Base-by-base conservation (phyloP, 805 yeast genomes). In the Zygosaccharomyces lentus region DNA sequence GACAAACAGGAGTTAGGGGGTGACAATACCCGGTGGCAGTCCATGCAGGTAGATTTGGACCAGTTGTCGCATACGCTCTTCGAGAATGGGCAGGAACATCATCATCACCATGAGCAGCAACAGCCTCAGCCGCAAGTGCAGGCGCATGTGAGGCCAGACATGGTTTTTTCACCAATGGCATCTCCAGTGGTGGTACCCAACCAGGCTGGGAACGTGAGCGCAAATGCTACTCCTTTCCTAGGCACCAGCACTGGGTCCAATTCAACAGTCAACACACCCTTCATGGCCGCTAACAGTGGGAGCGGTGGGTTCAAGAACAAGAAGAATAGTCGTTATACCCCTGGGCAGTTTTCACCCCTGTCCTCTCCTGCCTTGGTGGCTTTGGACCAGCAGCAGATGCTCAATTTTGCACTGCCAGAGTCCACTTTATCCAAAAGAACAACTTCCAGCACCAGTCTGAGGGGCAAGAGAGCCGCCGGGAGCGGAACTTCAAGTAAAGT, bases 91-190 rank as follows among this genome's bases (percentile, higher is more conserved):
- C 43, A 37, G 9, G 32, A 41, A 10, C 48, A 39, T 3, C 54
- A 34, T 4, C 25, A 34, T 21, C n/a, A 34, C 7, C 37, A 34
- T 6, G 25, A 34, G 15, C 37, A 7, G 21, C 24, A 25, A 10
- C 41, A 37, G 1, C 31, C 25, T 3, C 24, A 15, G 9, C 41
- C 16, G 8, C 34, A 6, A 15, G 17, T 31, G 16, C 47, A 43
- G 10, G 23, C 25, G 10, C 51, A 50, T 45, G 71, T 78, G 2
- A 65, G 80, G 36, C 80, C 83, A 1, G 82, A 78, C 49, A 78
- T 77, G 41, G 77, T 77, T 4, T 85, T 82, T 64, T 85, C 93
- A 1, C 93, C 95, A 0, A 70, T 85, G 49, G 77, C 82, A 1
- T 82, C 90, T 2, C 95, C 95, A 0, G 82, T 85, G 8, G 84